Base-by-base conservation (phyloP, 2,329 filamentous ascomycete species). In the Cordyceps javanica region DNA sequence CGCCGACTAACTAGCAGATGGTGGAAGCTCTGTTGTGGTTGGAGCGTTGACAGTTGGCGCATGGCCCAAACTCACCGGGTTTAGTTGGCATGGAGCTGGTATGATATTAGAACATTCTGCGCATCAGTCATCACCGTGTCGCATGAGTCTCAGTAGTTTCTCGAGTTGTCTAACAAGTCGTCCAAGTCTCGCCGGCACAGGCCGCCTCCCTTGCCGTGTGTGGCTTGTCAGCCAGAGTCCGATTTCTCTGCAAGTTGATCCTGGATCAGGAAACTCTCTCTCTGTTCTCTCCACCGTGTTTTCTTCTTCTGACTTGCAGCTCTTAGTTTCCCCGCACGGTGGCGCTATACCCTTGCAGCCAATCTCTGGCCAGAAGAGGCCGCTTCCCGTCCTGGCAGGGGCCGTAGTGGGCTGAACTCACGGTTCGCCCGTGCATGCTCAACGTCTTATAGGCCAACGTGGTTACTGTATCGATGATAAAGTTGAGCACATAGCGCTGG, bases 291-390 rank as follows among this genome's bases (percentile, higher is more conserved):
- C 26, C n/a, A 46, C 16, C 11, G 9, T 21, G 5, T 10, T 48
- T 46, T 36, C 53, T 55, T 48, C 34, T 55, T 44, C 14, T 19
- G 42, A 48, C 30, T 38, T 28, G 30, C 41, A 30, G 30, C 42
- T n/a, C 3, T 3, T 25, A 16, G 32, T 16, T 41, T 55, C 53
- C 42, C 53, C 53, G 32, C 53, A 55, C 42, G 23, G 53, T 55
- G 42, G 42, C 53, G 53, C 53, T 21, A 16, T 7, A 55, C n/a
- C 23, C 42, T 23, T 30, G 23, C 39, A 32, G 39, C 53, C 53
- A 55, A 55, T 55, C 53, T 55, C 44, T 19, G 53, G 16, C 32
- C 42, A 55, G 53, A 48, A 48, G 32, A 16, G 34, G n/a, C 19
- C 53, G 10, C 38, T 55, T 38, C 11, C 53, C 44, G 53, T 46